Conservation (phyloP, 2,329 filamentous ascomycete genomes). For the Aspergillus quadricinctus region DNA sequence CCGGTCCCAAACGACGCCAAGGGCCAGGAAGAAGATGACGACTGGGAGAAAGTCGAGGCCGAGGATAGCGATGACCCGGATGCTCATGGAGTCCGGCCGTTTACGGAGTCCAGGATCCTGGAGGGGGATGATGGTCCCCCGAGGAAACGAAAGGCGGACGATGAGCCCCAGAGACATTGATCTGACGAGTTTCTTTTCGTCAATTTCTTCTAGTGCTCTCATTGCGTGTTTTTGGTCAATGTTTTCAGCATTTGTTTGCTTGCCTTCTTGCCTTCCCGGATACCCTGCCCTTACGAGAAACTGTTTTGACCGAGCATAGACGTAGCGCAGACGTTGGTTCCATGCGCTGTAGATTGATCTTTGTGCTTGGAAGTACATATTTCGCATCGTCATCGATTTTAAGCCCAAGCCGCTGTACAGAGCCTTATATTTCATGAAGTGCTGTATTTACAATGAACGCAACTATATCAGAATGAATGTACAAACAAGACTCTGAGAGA, state of each 20-base stretch:
- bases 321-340: background rate
- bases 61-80: conserved; percentile 31
- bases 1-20: background rate
- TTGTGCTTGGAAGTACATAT: background rate
- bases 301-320: background rate
- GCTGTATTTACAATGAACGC: conserved; percentile 12
- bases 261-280: background rate
- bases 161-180: conserved; percentile 21
- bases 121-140: conserved; percentile 19
- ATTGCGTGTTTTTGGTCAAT: conserved; percentile 6
- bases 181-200: background rate
- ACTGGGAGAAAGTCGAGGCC: conserved; percentile 40
- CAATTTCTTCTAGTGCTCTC: background rate
- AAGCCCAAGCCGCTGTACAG: background rate
- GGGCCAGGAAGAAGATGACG: conserved; percentile 27
- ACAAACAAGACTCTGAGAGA: background rate
- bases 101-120: conserved; percentile 31
- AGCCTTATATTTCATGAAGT: background rate
- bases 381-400: background rate
- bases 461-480: conserved; percentile 4
- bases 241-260: background rate
- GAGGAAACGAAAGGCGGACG: conserved; percentile 30
- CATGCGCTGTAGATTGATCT: background rate
- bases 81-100: conserved; percentile 27
- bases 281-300: background rate